Base-by-base conservation (phyloP, 83 land plant species). In the Thuja plicata region DNA sequence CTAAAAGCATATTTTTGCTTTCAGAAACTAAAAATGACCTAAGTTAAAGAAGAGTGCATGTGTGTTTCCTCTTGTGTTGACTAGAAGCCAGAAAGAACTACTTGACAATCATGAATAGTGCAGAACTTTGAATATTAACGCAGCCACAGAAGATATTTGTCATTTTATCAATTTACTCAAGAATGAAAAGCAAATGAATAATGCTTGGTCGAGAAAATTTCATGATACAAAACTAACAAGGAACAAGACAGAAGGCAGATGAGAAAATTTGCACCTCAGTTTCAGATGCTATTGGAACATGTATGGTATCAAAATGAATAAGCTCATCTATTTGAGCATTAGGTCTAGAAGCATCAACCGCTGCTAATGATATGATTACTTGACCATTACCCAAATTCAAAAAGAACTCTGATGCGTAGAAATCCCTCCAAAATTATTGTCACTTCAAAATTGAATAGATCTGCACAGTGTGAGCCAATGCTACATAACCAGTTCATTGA, bases 351-450 rank as follows among this genome's bases (percentile, higher is more conserved):
- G 91, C 92, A 81, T 98, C 99, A 84, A 97, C 96, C 84, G 97
- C 99, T 73, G 93, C 99, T 99, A 99, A 99, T 15, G 97, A 97
- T 54, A 97, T 89, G 81, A 99, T 96, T 38, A 92, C 99, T 91
- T 88, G 93, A 12, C 95, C 95, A 94, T 96, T 91, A 15, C 94
- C 99, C 41, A 97, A 98, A 90, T 93, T 96, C 40, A 91, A 91
- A 92, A 95, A 97, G 88, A 99, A 99, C 85, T 99, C 98, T 60
- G 91, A 35, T 90, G 97, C 99, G 92, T 77, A 27, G 34, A 55
- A 30, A 82, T 30, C 4, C 77, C 73, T 85, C 66, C 27, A 34
- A 37, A 81, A 76, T 62, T 80, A 83, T 38, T 78, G 0, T 27
- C 38, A 84, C 66, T 37, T 45, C 30, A 30, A 84, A 88, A 24